Evolutionary conservation across 2,329 filamentous ascomycete species (phyloP).

Genomic region (Claviceps cyperi): DNA sequence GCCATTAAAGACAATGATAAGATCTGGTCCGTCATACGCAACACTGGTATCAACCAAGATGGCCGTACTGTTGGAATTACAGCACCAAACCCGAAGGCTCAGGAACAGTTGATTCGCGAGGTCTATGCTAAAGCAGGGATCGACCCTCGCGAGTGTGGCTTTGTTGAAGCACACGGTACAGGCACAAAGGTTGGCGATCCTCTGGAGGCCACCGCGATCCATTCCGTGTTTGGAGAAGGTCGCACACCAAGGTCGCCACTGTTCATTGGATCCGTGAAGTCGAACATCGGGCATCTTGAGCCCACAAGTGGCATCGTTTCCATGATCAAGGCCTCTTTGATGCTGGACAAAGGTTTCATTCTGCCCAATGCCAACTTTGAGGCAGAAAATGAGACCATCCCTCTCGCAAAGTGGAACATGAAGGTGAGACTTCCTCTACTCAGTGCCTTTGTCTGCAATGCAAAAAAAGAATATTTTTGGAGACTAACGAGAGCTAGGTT

Average conservation of each 20-base stretch:
- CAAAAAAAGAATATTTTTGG: too few relatives aligned
- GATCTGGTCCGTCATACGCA: slow-evolving; percentile 35
- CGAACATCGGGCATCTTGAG: slow-evolving; percentile 38
- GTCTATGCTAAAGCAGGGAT: slow-evolving; percentile 20
- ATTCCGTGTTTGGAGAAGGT: slow-evolving; percentile 25
- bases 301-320: slow-evolving; percentile 33
- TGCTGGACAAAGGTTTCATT: slow-evolving; percentile 34
- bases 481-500: slow-evolving; percentile 15
- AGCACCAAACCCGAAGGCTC: slow-evolving; percentile 36
- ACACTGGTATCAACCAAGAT: slow-evolving; percentile 39
- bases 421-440: slow-evolving; percentile 26
- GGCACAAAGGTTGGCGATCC: slow-evolving; percentile 42
- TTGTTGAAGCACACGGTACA: slow-evolving; percentile 39
- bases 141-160: slow-evolving; percentile 16
- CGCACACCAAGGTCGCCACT: slow-evolving; percentile 24
- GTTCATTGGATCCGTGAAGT: slow-evolving; percentile 33
- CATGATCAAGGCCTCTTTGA: slow-evolving; percentile 35
- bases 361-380: slow-evolving; percentile 36
- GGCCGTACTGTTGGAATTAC: slow-evolving; percentile 34
- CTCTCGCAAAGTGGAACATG: slow-evolving; percentile 34
- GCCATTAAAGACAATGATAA: slow-evolving; percentile 41
- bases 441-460: neutral
- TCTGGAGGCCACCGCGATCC: slow-evolving; percentile 34
- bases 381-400: slow-evolving; percentile 32
- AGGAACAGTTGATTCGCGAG: slow-evolving; percentile 25